These are phyloP conservation scores for Ensete ventricosum DNA, from an alignment of 176 grass and related monocot species.

Conservation along the genomic window DNA sequence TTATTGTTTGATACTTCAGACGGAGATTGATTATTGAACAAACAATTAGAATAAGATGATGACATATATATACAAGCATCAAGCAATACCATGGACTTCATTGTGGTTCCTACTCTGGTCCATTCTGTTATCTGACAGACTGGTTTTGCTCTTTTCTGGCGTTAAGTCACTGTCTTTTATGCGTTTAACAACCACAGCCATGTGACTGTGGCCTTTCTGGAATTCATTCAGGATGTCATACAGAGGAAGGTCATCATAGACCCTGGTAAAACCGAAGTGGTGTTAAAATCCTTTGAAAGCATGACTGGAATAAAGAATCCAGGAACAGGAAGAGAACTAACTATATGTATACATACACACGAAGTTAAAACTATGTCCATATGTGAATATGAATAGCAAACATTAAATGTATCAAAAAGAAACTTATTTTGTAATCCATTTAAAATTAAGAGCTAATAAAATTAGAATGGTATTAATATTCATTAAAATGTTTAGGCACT, in stretches of 20 bases:
- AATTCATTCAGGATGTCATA: constrained; percentile 99
- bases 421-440: too few relatives aligned
- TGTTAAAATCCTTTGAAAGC: too few relatives aligned
- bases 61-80: constrained; percentile 24
- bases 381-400: too few relatives aligned
- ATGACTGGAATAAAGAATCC: too few relatives aligned
- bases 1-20: neutral
- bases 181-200: constrained; percentile 84
- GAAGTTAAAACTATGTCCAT: too few relatives aligned
- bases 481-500: too few relatives aligned
- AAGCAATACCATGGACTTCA: constrained; percentile 38
- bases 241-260: constrained; percentile 80
- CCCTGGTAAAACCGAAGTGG: constrained; percentile 28
- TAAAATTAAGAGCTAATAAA: too few relatives aligned
- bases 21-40: constrained; percentile 20
- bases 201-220: constrained; percentile 97
- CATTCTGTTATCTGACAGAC: constrained; percentile 40
- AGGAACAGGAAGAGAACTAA: too few relatives aligned
- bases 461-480: too few relatives aligned
- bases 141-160: constrained; percentile 42
- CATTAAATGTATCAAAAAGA: too few relatives aligned
- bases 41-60: constrained; percentile 16
- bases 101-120: constrained; percentile 27
- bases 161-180: constrained; percentile 35
- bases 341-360: too few relatives aligned